Conservation (phyloP, 1,284 basidiomycete genomes). For the Prillingera fragicola region DNA sequence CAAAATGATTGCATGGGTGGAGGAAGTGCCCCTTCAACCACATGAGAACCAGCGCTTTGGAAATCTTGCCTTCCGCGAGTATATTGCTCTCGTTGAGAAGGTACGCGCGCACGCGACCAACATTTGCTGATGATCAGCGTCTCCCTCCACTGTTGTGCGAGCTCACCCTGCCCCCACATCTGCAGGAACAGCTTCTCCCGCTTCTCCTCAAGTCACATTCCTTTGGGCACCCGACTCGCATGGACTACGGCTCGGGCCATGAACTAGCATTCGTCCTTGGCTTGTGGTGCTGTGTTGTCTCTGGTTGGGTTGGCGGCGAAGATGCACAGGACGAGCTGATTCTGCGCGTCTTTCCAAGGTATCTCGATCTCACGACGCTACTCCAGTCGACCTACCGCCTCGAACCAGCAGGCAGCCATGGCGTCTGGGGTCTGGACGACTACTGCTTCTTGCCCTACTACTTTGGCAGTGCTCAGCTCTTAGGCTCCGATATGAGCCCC, state of each 20-base stretch:
- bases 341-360: slow-evolving; percentile 53
- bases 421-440: slow-evolving; percentile 97
- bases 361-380: slow-evolving; percentile 74
- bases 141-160: slow-evolving; percentile 58
- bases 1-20: slow-evolving; percentile 69
- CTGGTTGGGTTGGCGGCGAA: slow-evolving; percentile 35
- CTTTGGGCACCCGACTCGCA: slow-evolving; percentile 83
- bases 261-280: slow-evolving; percentile 83
- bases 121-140: slow-evolving; percentile 51
- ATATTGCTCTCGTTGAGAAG: slow-evolving; percentile 73
- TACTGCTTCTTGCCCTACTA: slow-evolving; percentile 86
- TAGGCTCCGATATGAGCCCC: slow-evolving; percentile 49
- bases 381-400: slow-evolving; percentile 85
- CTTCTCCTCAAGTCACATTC: slow-evolving; percentile 50
- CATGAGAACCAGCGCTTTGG: slow-evolving; percentile 82
- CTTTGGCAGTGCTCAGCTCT: slow-evolving; percentile 84
- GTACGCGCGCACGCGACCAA: slow-evolving; percentile 48
- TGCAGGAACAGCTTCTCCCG: slow-evolving; percentile 64
- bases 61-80: slow-evolving; percentile 84
- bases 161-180: slow-evolving; percentile 50
- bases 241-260: slow-evolving; percentile 97
- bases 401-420: slow-evolving; percentile 95
- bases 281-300: slow-evolving; percentile 51
- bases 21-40: slow-evolving; percentile 70
- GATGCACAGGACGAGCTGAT: slow-evolving; percentile 47